These are phyloP conservation scores for Mrakia gelida DNA, from an alignment of 768 basidiomycete genomes.

Conservation along the genomic window DNA sequence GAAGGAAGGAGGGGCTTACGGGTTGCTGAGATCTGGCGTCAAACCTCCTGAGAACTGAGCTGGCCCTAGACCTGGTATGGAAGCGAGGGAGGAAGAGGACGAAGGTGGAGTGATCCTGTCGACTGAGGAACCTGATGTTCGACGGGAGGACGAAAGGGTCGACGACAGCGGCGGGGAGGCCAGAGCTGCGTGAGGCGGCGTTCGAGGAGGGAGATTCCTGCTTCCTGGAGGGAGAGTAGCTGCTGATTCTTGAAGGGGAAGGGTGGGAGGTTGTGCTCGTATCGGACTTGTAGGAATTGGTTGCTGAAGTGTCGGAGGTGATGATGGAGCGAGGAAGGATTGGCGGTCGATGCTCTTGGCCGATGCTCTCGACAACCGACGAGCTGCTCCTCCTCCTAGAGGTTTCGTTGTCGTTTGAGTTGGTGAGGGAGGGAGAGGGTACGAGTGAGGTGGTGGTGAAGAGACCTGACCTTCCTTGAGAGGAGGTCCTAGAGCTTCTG, in stretches of 20 bases:
- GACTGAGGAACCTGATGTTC: slow-evolving; percentile 10
- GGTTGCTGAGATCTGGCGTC: slow-evolving; percentile 17
- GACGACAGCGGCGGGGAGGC: slow-evolving; percentile 8
- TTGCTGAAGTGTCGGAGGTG: not conserved
- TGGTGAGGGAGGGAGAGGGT: not conserved
- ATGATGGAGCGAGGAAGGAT: not conserved
- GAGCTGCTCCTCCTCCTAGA: not conserved
- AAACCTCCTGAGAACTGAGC: not conserved
- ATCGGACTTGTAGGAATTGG: not conserved
- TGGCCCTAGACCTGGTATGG: slow-evolving; percentile 4
- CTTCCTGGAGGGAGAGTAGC: not conserved
- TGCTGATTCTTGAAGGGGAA: not conserved
- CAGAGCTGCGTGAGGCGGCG: slow-evolving; percentile 2
- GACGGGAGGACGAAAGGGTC: slow-evolving; percentile 22
- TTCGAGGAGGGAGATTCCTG: slow-evolving; percentile 2
- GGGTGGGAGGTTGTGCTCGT: not conserved
- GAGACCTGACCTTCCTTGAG: not conserved
- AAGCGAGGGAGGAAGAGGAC: slow-evolving; percentile 14
- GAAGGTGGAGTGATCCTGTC: slow-evolving; percentile 14
- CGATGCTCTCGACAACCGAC: slow-evolving; percentile 1
- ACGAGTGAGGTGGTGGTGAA: not conserved
- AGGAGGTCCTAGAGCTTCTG: not conserved
- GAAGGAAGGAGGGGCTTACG: slow-evolving; percentile 1
- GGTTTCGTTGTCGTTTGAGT: not conserved
- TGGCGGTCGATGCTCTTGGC: slow-evolving; percentile 7